Evolutionary conservation across 1,284 basidiomycete genomes (phyloP), one percentile per base, ranked within the genome.

Genomic region (Rhodotorula sp.): DNA sequence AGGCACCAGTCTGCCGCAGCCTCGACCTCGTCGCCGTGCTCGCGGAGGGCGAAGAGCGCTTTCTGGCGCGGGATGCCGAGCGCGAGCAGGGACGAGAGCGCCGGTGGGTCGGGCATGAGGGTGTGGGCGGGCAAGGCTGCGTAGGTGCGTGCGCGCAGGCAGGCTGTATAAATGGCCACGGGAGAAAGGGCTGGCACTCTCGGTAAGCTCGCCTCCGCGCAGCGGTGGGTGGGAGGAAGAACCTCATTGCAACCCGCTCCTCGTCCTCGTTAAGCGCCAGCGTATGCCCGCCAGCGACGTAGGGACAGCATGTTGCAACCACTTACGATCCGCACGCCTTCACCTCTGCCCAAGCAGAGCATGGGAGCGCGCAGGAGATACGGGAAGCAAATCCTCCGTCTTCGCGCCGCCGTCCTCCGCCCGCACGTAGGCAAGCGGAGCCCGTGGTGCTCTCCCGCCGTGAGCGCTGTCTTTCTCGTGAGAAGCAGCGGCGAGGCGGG

Each of bases 1-100:
- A 72, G 67, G 44, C 70, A 72, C 73, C 73, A 75, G 62, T 75
- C 70, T 53, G 61, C 73, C 1, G 73, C 73, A 1, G 67, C 57
- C 8, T 75, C 73, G 32, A 69, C 63, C 21, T 72, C 64, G n/a
- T 54, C 64, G 39, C 53, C 64, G 57, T 67, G 62, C 48, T 74
- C 72, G 13, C 36, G 44, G 9, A 74, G 48, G 13, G 72, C 72
- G 39, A 62, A 74, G 25, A 56, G 15, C 3, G 72, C 72, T 34
- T 66, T 66, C 29, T 57, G 55, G 13, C 55, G 58, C 1, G 66
- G 53, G 13, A 74, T 74, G 4, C 72, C 72, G 17, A 74, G 66
- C 22, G 68, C 29, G 50, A 67, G 12, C 51, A 71, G 69, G 53
- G 61, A 2, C 5, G 25, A 7, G 51, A 51, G 48, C 2, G 22